Conservation (phyloP, 1,284 basidiomycete species). For the Ustilago bromivora region DNA sequence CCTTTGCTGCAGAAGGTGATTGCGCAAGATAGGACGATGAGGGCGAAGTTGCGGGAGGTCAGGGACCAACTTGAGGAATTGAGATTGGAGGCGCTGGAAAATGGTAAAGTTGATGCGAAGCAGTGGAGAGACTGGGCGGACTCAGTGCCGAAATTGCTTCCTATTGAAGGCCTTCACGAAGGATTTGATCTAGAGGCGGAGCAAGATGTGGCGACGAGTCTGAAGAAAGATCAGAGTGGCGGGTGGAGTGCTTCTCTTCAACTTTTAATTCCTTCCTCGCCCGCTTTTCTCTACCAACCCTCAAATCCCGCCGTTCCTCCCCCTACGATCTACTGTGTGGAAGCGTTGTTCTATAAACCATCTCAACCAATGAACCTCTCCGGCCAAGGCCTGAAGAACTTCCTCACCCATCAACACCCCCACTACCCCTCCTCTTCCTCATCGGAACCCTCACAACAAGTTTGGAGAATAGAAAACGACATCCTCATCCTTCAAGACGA, state of each 20-base stretch:
- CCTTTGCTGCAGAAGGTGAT: constrained; percentile 14
- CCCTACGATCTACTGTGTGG: neutral
- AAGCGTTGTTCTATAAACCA: constrained; percentile 35
- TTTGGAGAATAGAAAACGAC: constrained; percentile 2
- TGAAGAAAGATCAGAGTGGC: neutral
- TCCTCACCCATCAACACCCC: constrained; percentile 15
- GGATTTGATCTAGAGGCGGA: neutral
- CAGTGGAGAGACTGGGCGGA: constrained; percentile 12
- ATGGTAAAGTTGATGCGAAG: neutral
- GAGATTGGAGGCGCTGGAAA: constrained; percentile 1
- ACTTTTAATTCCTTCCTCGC: constrained; percentile 9
- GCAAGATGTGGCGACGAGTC: too few relatives aligned
- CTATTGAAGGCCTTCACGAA: neutral
- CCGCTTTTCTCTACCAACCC: neutral
- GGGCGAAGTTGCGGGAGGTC: neutral
- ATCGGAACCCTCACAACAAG: too few relatives aligned
- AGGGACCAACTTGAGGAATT: constrained; percentile 15
- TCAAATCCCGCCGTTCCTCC: neutral
- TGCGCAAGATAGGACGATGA: constrained; percentile 1
- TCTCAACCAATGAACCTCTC: constrained; percentile 43
- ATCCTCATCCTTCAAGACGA: constrained; percentile 44
- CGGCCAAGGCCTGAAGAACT: constrained; percentile 16
- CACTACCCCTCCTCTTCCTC: neutral
- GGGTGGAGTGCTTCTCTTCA: constrained; percentile 1
- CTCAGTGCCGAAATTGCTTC: neutral